phyloP scores from a whole-genome alignment of 2,329 filamentous ascomycete species.

The Rhynchosporium secalis region DNA sequence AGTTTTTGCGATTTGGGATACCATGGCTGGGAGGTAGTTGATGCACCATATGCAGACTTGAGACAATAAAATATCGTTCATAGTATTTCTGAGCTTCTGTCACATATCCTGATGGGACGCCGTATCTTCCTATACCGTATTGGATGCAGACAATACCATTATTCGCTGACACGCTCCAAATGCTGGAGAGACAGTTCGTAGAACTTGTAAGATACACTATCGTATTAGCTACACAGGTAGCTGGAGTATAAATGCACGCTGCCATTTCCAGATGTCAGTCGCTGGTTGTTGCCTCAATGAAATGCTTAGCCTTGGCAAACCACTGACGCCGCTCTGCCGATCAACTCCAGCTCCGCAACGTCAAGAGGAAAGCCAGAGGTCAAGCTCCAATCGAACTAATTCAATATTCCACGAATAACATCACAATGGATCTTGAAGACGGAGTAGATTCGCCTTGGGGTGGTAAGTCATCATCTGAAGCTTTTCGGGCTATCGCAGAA shows the following conservation, averaged over 20 bases:
- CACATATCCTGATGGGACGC: too few relatives aligned
- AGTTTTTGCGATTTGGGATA: not conserved
- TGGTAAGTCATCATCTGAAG: slow-evolving; percentile 40
- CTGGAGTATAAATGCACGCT: not conserved
- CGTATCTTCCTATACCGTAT: too few relatives aligned
- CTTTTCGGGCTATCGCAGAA: not conserved
- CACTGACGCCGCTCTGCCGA: slow-evolving; percentile 17
- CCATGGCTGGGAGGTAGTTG: not conserved
- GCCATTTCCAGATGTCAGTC: not conserved
- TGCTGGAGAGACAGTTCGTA: too few relatives aligned
- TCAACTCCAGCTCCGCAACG: slow-evolving; percentile 22
- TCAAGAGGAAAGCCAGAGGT: slow-evolving; percentile 19
- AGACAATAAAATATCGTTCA: not conserved
- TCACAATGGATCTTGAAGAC: slow-evolving; percentile 47
- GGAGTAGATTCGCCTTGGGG: slow-evolving; percentile 49
- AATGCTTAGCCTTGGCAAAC: slow-evolving; percentile 20
- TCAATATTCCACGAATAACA: slow-evolving; percentile 18
- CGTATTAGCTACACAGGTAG: too few relatives aligned
- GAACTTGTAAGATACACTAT: too few relatives aligned
- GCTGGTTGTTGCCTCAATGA: slow-evolving; percentile 6
- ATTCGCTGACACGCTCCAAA: too few relatives aligned
- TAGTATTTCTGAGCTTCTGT: too few relatives aligned
- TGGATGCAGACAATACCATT: too few relatives aligned
- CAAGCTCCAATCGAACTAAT: slow-evolving; percentile 17
- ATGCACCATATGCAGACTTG: not conserved